Evolutionary conservation across 2,329 filamentous ascomycete species (phyloP), one percentile per base, ranked within the genome.

Genomic region (Diaporthe batatas): DNA sequence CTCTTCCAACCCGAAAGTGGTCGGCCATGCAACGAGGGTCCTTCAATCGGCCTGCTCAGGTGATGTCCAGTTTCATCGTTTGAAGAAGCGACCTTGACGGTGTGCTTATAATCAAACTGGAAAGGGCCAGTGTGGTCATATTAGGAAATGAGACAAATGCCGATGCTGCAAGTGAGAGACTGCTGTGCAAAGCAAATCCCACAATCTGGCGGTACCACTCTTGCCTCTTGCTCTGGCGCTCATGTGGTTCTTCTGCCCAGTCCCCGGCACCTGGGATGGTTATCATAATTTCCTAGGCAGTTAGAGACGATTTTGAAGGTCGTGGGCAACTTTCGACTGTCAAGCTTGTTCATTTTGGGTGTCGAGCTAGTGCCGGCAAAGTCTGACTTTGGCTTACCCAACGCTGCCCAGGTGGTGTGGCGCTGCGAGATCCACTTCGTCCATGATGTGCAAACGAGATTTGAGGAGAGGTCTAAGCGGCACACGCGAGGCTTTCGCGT

Each of bases 311-410:
- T 3, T 14, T 64, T 23, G 42, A 32, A 11, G 6, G 8, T 23
- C 8, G 6, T 1, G 5, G 44, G 29, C 8, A n/a, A 18, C 14
- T 3, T 0, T 42, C 16, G 3, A n/a, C 42, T 49, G 29, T 7
- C 2, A 5, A 1, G 5, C 2, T 11, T 49, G n/a, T 25, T 8
- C 2, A 1, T 16, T 3, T 3, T 6, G 16, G 3, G 18, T 23
- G 29, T 16, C 12, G 18, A 23, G 25, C 12, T 3, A 0, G 10
- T 10, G 2, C 2, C 25, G 2, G 2, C 1, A 25, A 2, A 36
- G 4, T 3, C 14, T 2, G 39, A 21, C 39, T 39, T 14, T 62
- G 58, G 23, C 39, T 6, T 18, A 8, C 16, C 10, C 6, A 25
- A 32, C n/a, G n/a, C n/a, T n/a, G n/a, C n/a, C n/a, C n/a, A 8